phyloP scores from a whole-genome alignment of 768 basidiomycete species.

The Psilocybe subaeruginosa region DNA sequence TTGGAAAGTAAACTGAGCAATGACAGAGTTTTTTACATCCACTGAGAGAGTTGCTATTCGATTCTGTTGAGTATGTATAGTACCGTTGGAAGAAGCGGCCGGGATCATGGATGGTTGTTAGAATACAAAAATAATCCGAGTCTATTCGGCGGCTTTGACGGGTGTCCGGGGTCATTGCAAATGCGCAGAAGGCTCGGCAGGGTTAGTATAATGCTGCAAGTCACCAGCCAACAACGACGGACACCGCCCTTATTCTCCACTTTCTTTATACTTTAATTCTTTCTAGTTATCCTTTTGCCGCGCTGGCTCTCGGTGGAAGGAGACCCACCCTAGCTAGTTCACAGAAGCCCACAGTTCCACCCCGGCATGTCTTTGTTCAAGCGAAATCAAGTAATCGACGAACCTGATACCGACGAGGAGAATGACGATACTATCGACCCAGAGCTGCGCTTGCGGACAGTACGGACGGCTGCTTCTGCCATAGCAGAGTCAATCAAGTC shows the following conservation, averaged over 20 bases:
- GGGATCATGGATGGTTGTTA: not conserved
- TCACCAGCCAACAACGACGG: constrained; percentile 12
- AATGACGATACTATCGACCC: constrained; percentile 78
- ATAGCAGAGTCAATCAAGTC: constrained; percentile 85
- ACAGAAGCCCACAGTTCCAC: not conserved
- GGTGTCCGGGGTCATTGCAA: constrained; percentile 10
- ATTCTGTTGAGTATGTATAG: too few relatives aligned
- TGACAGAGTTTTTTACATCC: too few relatives aligned
- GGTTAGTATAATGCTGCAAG: not conserved
- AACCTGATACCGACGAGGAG: constrained; percentile 57
- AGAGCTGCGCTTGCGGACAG: constrained; percentile 84
- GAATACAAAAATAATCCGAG: not conserved
- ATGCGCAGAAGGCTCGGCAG: not conserved
- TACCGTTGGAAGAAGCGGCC: too few relatives aligned
- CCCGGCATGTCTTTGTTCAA: constrained; percentile 39
- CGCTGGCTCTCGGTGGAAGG: constrained; percentile 26
- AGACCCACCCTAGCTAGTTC: constrained; percentile 6
- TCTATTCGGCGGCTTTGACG: not conserved
- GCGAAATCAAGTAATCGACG: constrained; percentile 42
- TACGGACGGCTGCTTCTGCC: constrained; percentile 91
- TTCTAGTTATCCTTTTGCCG: constrained; percentile 21
- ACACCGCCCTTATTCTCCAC: constrained; percentile 15
- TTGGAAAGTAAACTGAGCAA: too few relatives aligned
- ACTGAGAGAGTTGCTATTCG: too few relatives aligned
- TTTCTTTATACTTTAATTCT: constrained; percentile 15